Percentiles rank a stretch among this genome's conserved stretches.
Evolutionary conservation across 805 yeast genomes (phyloP).

Genomic region (Metschnikowia kunwiensis): DNA sequence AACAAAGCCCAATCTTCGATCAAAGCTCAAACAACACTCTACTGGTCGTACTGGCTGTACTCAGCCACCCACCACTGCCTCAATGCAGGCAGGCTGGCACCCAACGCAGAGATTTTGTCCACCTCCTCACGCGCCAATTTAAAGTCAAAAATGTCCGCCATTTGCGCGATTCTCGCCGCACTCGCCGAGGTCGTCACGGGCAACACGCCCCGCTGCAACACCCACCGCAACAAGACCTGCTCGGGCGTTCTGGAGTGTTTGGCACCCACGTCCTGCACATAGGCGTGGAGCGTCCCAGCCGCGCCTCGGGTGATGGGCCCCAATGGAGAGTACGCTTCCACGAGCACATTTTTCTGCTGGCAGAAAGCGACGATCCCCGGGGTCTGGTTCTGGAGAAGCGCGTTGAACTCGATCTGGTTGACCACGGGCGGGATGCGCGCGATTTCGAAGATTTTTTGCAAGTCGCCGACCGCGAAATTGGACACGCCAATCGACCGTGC

Average conservation of each 20-base stretch:
- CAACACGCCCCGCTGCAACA: conserved; percentile 38
- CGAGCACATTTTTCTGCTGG: conserved; percentile 24
- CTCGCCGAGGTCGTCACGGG: conserved; percentile 48
- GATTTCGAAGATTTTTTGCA: conserved; percentile 39
- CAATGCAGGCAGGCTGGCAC: conserved; percentile 15
- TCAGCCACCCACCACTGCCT: conserved; percentile 27
- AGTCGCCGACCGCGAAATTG: conserved; percentile 47
- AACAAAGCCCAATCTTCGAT: not conserved
- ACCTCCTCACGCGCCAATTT: conserved; percentile 49
- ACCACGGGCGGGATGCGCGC: conserved; percentile 24
- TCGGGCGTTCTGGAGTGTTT: conserved; percentile 38
- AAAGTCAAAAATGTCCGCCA: conserved; percentile 48
- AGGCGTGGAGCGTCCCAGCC: conserved; percentile 20
- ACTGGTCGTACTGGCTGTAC: conserved; percentile 15
- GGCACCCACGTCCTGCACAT: conserved; percentile 25
- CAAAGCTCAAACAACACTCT: not conserved
- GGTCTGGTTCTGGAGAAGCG: conserved; percentile 32
- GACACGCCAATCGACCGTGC: conserved; percentile 62
- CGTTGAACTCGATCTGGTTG: conserved; percentile 31
- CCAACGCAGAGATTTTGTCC: conserved; percentile 18
- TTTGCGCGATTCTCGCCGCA: conserved; percentile 36
- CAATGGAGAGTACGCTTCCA: conserved; percentile 27
- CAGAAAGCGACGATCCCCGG: conserved; percentile 30
- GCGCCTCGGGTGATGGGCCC: conserved; percentile 24
- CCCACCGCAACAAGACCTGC: conserved; percentile 47